phyloP scores from a whole-genome alignment of 371 early-diverging fungal genomes.

The Mucor mucedo region DNA sequence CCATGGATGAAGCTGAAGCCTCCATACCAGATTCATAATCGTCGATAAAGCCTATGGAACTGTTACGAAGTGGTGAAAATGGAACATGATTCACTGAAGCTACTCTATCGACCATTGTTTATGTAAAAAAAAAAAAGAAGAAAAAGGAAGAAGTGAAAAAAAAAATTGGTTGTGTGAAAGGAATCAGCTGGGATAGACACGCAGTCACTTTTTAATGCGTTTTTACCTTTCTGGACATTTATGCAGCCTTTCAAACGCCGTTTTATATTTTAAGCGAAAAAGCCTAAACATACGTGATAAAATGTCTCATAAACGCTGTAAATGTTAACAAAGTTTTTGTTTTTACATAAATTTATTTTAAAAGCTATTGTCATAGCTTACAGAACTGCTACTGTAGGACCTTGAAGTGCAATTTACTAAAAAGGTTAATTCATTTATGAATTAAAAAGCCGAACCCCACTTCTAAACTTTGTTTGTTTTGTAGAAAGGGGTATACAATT shows the following conservation, averaged over 20 bases:
- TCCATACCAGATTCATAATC: constrained; percentile 29
- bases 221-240: background rate
- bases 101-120: constrained; percentile 10
- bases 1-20: constrained; percentile 31
- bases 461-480: too few relatives aligned
- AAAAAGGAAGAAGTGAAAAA: background rate
- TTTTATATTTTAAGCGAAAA: too few relatives aligned
- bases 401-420: too few relatives aligned
- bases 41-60: constrained; percentile 9
- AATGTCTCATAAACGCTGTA: too few relatives aligned
- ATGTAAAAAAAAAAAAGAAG: background rate
- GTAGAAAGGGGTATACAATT: too few relatives aligned
- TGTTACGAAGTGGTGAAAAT: constrained; percentile 16
- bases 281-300: too few relatives aligned
- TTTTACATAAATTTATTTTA: too few relatives aligned
- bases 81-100: background rate
- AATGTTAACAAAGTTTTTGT: too few relatives aligned
- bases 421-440: too few relatives aligned
- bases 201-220: constrained; percentile 1
- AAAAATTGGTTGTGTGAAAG: background rate
- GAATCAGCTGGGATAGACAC: background rate
- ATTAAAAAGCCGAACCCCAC: too few relatives aligned
- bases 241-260: background rate
- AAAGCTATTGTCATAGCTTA: too few relatives aligned
- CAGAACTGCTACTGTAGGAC: too few relatives aligned